These are phyloP conservation scores for Fereydounia khargensis DNA, from an alignment of 1,284 basidiomycete species.

Conservation along the genomic window DNA sequence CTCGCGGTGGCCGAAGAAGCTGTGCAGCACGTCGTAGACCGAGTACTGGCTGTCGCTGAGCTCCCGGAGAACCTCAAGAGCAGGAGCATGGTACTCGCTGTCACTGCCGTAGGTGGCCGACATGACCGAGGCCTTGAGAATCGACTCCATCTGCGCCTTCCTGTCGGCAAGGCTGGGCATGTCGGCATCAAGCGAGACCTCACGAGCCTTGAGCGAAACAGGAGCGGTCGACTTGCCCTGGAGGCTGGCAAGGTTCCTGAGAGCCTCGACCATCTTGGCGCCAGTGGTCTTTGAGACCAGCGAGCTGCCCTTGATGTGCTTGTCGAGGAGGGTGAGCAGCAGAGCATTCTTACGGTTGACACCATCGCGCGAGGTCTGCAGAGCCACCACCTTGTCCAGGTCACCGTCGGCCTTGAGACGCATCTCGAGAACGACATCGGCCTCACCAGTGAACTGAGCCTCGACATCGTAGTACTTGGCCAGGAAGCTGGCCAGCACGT, in stretches of 20 bases:
- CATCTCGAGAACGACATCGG: slow-evolving; percentile 83
- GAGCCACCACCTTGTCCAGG: slow-evolving; percentile 79
- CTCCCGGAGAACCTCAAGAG: slow-evolving; percentile 82
- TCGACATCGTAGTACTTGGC: slow-evolving; percentile 79
- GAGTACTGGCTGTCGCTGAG: slow-evolving; percentile 94
- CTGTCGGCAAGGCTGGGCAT: slow-evolving; percentile 97
- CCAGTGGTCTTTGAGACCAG: slow-evolving; percentile 37
- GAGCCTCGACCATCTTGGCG: slow-evolving; percentile 41
- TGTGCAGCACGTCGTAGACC: slow-evolving; percentile 92
- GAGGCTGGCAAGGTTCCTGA: slow-evolving; percentile 68
- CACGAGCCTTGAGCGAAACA: slow-evolving; percentile 84
- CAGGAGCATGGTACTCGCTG: slow-evolving; percentile 64
- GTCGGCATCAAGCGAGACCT: slow-evolving; percentile 91
- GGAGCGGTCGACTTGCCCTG: slow-evolving; percentile 61
- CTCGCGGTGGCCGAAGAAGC: slow-evolving; percentile 80
- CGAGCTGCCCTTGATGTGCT: slow-evolving; percentile 54
- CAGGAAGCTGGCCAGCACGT: slow-evolving; percentile 71
- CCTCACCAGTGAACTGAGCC: slow-evolving; percentile 84
- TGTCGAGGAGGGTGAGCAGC: slow-evolving; percentile 78
- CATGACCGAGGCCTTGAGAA: slow-evolving; percentile 82
- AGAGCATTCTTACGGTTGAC: slow-evolving; percentile 89
- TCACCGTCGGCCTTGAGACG: slow-evolving; percentile 89
- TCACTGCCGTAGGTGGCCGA: slow-evolving; percentile 82
- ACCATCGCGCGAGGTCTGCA: slow-evolving; percentile 93
- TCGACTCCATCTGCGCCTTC: slow-evolving; percentile 85